Evolutionary conservation across 139 green algal genomes (phyloP), one percentile per base, ranked within the genome.

Genomic region (Ulvella scutata): DNA sequence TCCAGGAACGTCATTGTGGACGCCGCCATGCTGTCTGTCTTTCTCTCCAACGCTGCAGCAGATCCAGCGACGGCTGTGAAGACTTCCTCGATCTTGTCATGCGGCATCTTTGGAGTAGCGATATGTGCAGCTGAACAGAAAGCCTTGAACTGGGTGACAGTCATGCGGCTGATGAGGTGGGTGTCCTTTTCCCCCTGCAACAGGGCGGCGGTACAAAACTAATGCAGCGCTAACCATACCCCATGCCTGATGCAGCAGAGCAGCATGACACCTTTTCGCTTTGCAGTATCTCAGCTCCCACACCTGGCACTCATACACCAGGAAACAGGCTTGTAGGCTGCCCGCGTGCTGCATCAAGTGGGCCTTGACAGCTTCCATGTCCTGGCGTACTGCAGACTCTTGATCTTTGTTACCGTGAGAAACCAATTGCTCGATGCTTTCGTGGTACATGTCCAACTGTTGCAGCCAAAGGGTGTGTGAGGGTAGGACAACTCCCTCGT

Each of bases 381-480:
- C 83, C 51, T 82, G 74, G 43, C 87, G 77, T 38, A 82, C 37
- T 6, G 73, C 38, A 21, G 38, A 38, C 39, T 85, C 75, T 20
- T 75, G 26, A 43, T 73, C 74, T n/a, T 78, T 13, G 51, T 60
- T 62, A 26, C 20, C 61, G 36, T 38, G 28, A 17, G 43, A 36
- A 36, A 80, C 28, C 4, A 83, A 35, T 20, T 34, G 43, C 13
- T 74, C n/a, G 3, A 62, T 29, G 35, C 59, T 80, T 29, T 7
- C 51, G 28, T 61, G 38, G 38, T 73, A 59, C 23, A 91, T 75
- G 79, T 93, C 85, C 62, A 91, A 74, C 29, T 90, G 81, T 3
- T 62, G 59, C 7, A 93, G 85, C 88, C 88, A 93, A 2, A 81
- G 80, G 59, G 87, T 82, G 43, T 89, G 86, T 4, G 85, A 77